phyloP scores from a whole-genome alignment of 1,139 yeast species.

The Zygosaccharomyces pseudobailii region DNA sequence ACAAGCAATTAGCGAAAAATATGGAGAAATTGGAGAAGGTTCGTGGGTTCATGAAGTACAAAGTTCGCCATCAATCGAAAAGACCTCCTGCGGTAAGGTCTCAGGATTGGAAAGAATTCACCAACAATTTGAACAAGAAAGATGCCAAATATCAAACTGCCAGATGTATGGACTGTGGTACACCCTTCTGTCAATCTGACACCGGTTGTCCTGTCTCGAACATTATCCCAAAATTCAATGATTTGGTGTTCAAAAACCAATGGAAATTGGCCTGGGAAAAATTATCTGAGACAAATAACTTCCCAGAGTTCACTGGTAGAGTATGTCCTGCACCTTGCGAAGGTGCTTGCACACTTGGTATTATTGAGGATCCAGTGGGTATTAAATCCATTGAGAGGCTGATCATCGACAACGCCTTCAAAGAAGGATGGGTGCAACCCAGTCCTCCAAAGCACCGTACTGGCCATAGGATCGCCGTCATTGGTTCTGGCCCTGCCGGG shows the following conservation, averaged over 20 bases:
- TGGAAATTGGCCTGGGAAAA: slow-evolving; percentile 95
- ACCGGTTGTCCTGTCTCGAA: slow-evolving; percentile 98
- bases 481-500: slow-evolving; percentile 98
- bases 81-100: slow-evolving; percentile 73
- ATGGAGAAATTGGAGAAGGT: slow-evolving; percentile 50
- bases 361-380: slow-evolving; percentile 92
- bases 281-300: slow-evolving; percentile 91
- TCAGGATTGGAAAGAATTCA: slow-evolving; percentile 89
- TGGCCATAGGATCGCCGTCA: slow-evolving; percentile 76
- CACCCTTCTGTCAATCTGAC: slow-evolving; percentile 97
- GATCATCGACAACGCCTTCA: slow-evolving; percentile 92
- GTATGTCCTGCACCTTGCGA: slow-evolving; percentile 99
- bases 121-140: slow-evolving; percentile 73
- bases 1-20: slow-evolving; percentile 56
- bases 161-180: slow-evolving; percentile 99
- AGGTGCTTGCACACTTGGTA: slow-evolving; percentile 95
- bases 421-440: slow-evolving; percentile 94
- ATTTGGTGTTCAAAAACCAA: slow-evolving; percentile 87
- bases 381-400: slow-evolving; percentile 95
- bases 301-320: slow-evolving; percentile 98
- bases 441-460: slow-evolving; percentile 74
- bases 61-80: slow-evolving; percentile 83
- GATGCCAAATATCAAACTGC: slow-evolving; percentile 91
- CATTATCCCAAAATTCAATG: slow-evolving; percentile 97
- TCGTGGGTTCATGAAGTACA: slow-evolving; percentile 90